Evolutionary conservation across 1,284 basidiomycete species (phyloP), one percentile per base, ranked within the genome.

Genomic region (Neotropicomus parvogracilis): DNA sequence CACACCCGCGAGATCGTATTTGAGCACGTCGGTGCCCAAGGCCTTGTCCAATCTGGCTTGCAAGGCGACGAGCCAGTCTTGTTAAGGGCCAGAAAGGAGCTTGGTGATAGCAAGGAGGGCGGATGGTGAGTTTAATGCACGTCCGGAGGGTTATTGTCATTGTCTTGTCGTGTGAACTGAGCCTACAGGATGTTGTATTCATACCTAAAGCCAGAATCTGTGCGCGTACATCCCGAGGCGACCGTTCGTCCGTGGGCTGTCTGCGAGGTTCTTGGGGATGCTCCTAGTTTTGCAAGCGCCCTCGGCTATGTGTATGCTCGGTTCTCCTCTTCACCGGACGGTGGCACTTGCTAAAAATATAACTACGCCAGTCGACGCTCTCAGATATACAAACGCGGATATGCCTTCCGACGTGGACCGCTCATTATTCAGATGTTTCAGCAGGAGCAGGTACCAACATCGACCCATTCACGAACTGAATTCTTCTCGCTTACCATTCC

Each of bases 171-270:
- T 42, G 50, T n/a, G 46, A n/a, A 41, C 27, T 31, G 17, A 39
- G 40, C 36, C 36, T 48, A 17, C 56, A 88, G 86, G 86, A 71
- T 80, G 6, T 65, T 90, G 17, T 87, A 82, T 62, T 86, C 85
- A 14, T 87, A 85, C 63, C 69, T 88, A 44, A 88, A 87, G 60
- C 85, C 88, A 38, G 87, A 90, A 64, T 83, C 82, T 34, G 79
- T 79, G 13, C 78, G 87, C 31, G 80, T 83, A 14, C 83, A 90
- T 57, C 85, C 88, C 16, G 86, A 89, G 62, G 85, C 87, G 3
- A 90, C 87, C 3, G 87, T 90, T 41, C 75, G 87, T 44, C 86
- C 87, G 11, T 89, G 87, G 83, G 83, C 86, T 12, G 83, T 78
- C 31, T 82, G 81, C 52, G 78, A 87, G 56, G 83, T 90, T 13